These are phyloP conservation scores for Phytomonas sp. DNA, from an alignment of 208 protist genomes.

Conservation along the genomic window DNA sequence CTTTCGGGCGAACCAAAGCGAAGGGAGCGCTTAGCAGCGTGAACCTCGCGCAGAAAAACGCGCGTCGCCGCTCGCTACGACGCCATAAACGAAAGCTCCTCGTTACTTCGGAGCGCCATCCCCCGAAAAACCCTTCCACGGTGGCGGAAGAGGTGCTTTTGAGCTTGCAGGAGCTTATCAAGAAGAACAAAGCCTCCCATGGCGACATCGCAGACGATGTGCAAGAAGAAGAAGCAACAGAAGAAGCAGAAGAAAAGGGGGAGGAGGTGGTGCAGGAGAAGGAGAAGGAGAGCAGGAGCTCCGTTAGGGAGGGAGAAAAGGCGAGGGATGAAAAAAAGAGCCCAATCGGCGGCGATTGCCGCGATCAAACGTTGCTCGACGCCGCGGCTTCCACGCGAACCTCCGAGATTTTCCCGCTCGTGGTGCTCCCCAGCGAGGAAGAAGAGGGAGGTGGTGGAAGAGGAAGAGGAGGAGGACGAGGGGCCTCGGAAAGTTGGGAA, in stretches of 20 bases:
- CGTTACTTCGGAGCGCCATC: no score
- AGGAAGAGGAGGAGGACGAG: constrained; percentile 9
- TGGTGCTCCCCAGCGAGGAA: no score
- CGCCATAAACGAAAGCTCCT: constrained; percentile 13
- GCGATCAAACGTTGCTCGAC: neutral
- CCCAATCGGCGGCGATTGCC: no score
- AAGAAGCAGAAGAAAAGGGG: no score
- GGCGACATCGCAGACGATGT: no score
- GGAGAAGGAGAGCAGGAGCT: no score
- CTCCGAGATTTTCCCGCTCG: neutral
- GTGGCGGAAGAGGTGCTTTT: constrained; percentile 19
- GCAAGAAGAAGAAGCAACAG: no score
- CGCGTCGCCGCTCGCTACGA: constrained; percentile 3
- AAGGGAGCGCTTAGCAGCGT: constrained; percentile 47
- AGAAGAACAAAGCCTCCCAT: neutral
- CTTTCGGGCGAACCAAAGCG: constrained; percentile 30
- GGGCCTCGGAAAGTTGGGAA: constrained; percentile 9
- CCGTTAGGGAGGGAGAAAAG: no score
- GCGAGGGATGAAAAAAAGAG: no score
- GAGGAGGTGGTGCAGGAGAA: no score
- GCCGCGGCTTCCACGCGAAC: neutral
- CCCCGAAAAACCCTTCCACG: no score
- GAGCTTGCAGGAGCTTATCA: constrained; percentile 10
- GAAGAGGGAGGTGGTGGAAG: neutral
- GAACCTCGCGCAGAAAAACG: constrained; percentile 25